Percentiles rank a stretch among this genome's conserved stretches.
These are phyloP conservation scores for Metroxylon sagu DNA, from an alignment of 176 grass and related monocot species.

Conservation along the genomic window DNA sequence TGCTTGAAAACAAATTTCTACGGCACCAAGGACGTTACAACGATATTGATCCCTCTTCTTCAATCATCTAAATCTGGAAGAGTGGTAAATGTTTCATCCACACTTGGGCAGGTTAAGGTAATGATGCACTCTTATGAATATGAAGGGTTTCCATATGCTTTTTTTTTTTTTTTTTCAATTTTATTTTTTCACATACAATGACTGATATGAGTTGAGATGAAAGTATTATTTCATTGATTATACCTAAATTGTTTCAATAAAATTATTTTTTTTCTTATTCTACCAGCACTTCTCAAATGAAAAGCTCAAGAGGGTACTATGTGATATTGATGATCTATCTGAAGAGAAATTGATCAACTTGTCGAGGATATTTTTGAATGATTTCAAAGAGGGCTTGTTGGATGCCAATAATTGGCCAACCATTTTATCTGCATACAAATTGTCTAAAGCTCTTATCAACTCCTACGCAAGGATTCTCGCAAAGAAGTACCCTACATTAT, in stretches of 20 bases:
- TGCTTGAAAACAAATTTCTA: constrained; percentile 54
- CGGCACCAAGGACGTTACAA: constrained; percentile 32
- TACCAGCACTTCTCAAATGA: constrained; percentile 24
- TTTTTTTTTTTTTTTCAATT: too few species aligned
- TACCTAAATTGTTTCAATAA: too few species aligned
- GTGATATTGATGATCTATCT: constrained; percentile 18
- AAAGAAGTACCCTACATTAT: constrained; percentile 23
- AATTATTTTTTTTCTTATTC: constrained; percentile 10
- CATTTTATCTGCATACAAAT: constrained; percentile 24
- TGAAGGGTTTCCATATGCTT: too few species aligned
- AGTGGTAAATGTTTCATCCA: constrained; percentile 52
- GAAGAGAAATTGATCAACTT: constrained; percentile 36
- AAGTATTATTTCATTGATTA: too few species aligned
- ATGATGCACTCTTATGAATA: neutral
- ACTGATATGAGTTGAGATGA: too few species aligned
- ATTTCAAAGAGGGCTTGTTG: constrained; percentile 26
- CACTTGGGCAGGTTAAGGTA: constrained; percentile 33
- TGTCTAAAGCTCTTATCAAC: constrained; percentile 32
- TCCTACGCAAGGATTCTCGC: constrained; percentile 47
- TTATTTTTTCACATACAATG: too few species aligned
- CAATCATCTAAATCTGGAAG: constrained; percentile 32
- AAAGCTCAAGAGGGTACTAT: constrained; percentile 33
- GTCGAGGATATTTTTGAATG: constrained; percentile 17
- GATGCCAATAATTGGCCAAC: constrained; percentile 26
- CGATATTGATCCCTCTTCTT: constrained; percentile 39